Evolutionary conservation across 129 eudicot genomes (phyloP).

Genomic region (Erigeron canadensis): DNA sequence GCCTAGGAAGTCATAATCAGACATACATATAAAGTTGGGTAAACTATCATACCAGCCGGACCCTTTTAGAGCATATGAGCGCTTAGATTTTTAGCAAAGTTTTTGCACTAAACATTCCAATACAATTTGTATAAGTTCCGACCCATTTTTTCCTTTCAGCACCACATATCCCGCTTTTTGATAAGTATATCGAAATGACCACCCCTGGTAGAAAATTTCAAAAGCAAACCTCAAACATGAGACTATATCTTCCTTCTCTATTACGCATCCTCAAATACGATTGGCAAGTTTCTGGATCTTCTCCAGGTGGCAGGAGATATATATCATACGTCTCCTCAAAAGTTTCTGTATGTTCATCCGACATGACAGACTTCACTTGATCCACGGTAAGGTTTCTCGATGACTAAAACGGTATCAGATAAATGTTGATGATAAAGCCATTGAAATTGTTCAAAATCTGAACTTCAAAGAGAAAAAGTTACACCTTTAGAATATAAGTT

Average conservation of each 20-base stretch:
- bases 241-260: conserved; percentile 92
- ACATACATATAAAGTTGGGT: conserved; percentile 1
- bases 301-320: conserved; percentile 96
- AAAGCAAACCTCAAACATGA: conserved; percentile 90
- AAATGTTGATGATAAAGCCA: conserved; percentile 3
- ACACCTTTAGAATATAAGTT: conserved; percentile 61
- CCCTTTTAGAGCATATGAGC: not conserved
- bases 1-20: not conserved
- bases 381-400: conserved; percentile 31
- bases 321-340: conserved; percentile 53
- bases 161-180: not conserved
- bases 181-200: not conserved
- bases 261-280: conserved; percentile 95
- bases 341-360: conserved; percentile 34
- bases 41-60: not conserved
- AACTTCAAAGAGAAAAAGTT: conserved; percentile 9
- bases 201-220: conserved; percentile 4
- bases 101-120: not conserved
- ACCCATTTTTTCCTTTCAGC: not conserved
- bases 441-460: not conserved
- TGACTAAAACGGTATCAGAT: conserved; percentile 26
- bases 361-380: conserved; percentile 33
- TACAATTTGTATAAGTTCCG: not conserved
- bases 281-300: conserved; percentile 94
- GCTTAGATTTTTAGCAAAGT: not conserved